A percentile compares a stretch with the other conserved stretches of the same genome.
phyloP scores from a whole-genome alignment of 2,329 filamentous ascomycete genomes.

The Alternaria infectoria region DNA sequence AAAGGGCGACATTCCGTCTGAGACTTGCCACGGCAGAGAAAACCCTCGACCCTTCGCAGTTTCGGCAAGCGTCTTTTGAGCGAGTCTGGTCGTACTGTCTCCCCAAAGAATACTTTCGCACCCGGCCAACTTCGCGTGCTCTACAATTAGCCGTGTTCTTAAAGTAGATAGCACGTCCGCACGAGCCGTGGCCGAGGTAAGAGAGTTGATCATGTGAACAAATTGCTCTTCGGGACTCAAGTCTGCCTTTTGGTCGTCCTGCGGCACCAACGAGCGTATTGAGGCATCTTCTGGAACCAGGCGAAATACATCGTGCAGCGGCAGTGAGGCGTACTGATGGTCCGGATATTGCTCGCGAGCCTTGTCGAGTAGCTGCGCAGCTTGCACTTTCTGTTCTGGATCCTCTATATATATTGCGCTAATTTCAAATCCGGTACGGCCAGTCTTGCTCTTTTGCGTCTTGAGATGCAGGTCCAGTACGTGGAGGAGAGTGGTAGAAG shows the following conservation, averaged over 20 bases:
- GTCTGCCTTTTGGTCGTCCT: not conserved
- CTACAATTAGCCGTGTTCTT: slow-evolving; percentile 72
- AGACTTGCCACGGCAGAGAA: slow-evolving; percentile 79
- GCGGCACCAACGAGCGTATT: slow-evolving; percentile 27
- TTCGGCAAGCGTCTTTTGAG: slow-evolving; percentile 83
- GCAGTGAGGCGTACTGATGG: slow-evolving; percentile 67
- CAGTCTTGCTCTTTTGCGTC: slow-evolving; percentile 68
- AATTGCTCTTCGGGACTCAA: slow-evolving; percentile 38
- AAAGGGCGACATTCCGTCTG: slow-evolving; percentile 71
- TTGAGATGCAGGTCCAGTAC: slow-evolving; percentile 74
- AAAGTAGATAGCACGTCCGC: slow-evolving; percentile 76
- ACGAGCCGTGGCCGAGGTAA: slow-evolving; percentile 76
- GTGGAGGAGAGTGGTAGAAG: slow-evolving; percentile 78
- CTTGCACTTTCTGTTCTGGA: slow-evolving; percentile 20
- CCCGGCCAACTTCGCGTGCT: slow-evolving; percentile 53
- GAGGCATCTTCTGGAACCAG: slow-evolving; percentile 27
- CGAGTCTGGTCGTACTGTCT: slow-evolving; percentile 85
- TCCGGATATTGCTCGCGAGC: slow-evolving; percentile 68
- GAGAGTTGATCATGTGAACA: slow-evolving; percentile 63
- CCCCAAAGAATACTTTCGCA: slow-evolving; percentile 81
- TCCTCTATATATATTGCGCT: slow-evolving; percentile 59
- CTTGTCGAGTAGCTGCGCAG: slow-evolving; percentile 25
- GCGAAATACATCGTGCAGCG: slow-evolving; percentile 64
- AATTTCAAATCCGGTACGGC: slow-evolving; percentile 71
- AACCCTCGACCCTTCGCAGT: slow-evolving; percentile 91